phyloP scores from a whole-genome alignment of 2,329 filamentous ascomycete species.

The Apiospora kogelbergensis region DNA sequence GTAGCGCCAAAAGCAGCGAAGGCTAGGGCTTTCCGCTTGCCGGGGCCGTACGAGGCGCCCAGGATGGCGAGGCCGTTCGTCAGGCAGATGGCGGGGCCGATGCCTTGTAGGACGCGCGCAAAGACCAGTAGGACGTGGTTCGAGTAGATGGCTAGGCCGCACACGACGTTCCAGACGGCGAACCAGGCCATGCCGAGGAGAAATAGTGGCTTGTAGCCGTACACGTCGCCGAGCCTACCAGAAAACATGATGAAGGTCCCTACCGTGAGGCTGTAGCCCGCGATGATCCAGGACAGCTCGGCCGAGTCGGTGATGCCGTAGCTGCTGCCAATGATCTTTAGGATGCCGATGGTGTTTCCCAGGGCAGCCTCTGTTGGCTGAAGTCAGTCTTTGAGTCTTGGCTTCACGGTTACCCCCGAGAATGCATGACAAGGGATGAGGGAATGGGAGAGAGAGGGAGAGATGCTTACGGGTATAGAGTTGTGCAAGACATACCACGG shows the following conservation, averaged over 20 bases:
- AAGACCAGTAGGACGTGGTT: constrained; percentile 41
- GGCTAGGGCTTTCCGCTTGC: constrained; percentile 34
- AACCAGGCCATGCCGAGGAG: constrained; percentile 43
- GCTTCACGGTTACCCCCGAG: neutral
- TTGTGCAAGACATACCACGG: constrained; percentile 35
- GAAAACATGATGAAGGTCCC: constrained; percentile 48
- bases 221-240: constrained; percentile 46
- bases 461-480: constrained; percentile 14
- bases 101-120: constrained; percentile 49
- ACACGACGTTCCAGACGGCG: constrained; percentile 38
- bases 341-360: constrained; percentile 36
- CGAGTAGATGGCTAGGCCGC: constrained; percentile 35
- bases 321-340: constrained; percentile 43
- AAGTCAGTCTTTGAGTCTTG: neutral
- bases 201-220: constrained; percentile 46
- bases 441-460: neutral
- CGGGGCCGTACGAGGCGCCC: constrained; percentile 47
- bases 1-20: constrained; percentile 36
- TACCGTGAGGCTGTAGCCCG: constrained; percentile 44
- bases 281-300: constrained; percentile 43
- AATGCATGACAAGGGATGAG: too few species aligned
- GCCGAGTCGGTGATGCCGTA: constrained; percentile 39
- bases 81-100: constrained; percentile 54
- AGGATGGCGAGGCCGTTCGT: constrained; percentile 59
- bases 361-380: constrained; percentile 39